Conservation (phyloP, 345 rosid species). For the Gossypium mustelinum region DNA sequence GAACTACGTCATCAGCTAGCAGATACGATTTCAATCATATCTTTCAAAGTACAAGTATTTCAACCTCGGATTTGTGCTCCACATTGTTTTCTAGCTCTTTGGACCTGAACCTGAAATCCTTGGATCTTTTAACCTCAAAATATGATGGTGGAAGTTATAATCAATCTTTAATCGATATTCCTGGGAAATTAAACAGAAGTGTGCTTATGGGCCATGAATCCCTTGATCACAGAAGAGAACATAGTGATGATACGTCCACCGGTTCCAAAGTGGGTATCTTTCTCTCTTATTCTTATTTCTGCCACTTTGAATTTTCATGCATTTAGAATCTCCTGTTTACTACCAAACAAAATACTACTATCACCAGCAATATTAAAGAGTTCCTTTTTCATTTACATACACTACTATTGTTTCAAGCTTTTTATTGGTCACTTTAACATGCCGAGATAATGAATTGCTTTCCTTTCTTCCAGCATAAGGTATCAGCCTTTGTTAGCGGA, state of each 20-base stretch:
- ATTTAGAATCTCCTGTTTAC: too few species aligned
- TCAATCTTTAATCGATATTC: constrained; percentile 18
- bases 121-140: constrained; percentile 18
- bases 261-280: constrained; percentile 24
- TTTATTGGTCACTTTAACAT: background rate
- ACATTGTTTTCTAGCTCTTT: constrained; percentile 28
- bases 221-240: constrained; percentile 11
- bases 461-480: background rate
- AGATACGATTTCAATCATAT: constrained; percentile 18
- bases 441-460: background rate
- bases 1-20: constrained; percentile 4
- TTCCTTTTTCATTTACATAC: background rate
- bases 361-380: background rate
- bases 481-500: constrained; percentile 6
- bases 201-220: background rate
- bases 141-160: constrained; percentile 16
- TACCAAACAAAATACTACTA: background rate
- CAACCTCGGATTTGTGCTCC: constrained; percentile 21
- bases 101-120: constrained; percentile 27
- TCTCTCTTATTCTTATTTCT: background rate
- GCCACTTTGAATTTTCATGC: background rate
- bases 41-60: constrained; percentile 20
- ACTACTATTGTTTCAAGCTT: background rate
- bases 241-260: constrained; percentile 20
- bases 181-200: background rate